These are phyloP conservation scores for Astrocystis sublimbata DNA, from an alignment of 495 filamentous ascomycete species.

Conservation along the genomic window DNA sequence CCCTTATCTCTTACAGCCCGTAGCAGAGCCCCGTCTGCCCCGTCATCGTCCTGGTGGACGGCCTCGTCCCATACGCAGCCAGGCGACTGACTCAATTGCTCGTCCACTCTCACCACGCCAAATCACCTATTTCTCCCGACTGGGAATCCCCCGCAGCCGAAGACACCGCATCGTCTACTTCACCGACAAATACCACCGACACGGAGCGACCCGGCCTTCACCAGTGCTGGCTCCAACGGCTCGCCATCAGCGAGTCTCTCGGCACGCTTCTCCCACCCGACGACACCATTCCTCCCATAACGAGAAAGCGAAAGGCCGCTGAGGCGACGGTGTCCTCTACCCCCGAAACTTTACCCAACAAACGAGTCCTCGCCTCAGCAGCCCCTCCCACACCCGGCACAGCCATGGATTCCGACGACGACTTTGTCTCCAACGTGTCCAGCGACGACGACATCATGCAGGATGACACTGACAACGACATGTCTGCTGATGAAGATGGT, in stretches of 20 bases:
- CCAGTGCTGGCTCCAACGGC: constrained; percentile 9
- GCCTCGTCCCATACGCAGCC: neutral
- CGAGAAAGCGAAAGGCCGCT: constrained; percentile 90
- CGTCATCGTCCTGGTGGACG: neutral
- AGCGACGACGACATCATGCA: constrained; percentile 74
- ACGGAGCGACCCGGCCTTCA: neutral
- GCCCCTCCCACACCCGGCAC: constrained; percentile 65
- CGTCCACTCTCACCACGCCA: neutral
- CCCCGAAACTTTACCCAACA: constrained; percentile 42
- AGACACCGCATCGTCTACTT: neutral
- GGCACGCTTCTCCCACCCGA: constrained; percentile 20
- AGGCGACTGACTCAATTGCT: neutral
- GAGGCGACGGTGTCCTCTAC: constrained; percentile 62
- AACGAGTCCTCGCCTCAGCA: constrained; percentile 54
- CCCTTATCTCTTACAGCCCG: too few relatives aligned
- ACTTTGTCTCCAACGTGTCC: constrained; percentile 84
- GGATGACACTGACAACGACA: constrained; percentile 72
- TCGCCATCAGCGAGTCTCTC: constrained; percentile 29
- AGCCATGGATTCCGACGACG: constrained; percentile 95
- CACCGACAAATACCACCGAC: neutral
- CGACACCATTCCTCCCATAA: constrained; percentile 62
- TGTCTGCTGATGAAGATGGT: constrained; percentile 78
- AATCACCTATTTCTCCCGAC: neutral
- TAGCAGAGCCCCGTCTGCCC: neutral
- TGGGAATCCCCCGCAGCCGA: neutral